Base-by-base conservation (phyloP, 1,284 basidiomycete species). In the Limonomyces culmigenus region DNA sequence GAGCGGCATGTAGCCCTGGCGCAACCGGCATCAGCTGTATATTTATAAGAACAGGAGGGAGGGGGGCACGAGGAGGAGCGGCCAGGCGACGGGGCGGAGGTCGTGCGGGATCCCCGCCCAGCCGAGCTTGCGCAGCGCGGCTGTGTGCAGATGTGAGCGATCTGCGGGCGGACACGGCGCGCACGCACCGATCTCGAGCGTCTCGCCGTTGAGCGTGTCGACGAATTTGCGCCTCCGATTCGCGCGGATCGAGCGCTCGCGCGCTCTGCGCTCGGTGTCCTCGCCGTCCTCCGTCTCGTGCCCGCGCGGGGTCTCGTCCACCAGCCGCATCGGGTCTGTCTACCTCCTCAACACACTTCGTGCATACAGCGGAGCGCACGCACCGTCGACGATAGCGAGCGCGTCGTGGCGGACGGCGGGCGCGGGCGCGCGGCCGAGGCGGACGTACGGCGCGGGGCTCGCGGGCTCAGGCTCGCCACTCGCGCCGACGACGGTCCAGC, bases 71-170 rank as follows among this genome's bases (percentile, higher is more conserved):
- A 98, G 70, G 21, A 99, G 66, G 39, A 97, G 64, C 50, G 89
- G 89, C 95, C 95, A 99, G 11, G 83, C 85, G 47, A 95, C 70
- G 0, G 92, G 87, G 29, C 95, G 70, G 16, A 99, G 64, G 47
- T 91, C 85, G 34, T 59, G 54, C 1, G 95, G 93, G 14, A 97
- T 80, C 13, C 95, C 95, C 34, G 81, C 81, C 93, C 93, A 99
- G n/a, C 91, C 80, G 20, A 96, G 67, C 46, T 86, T 84, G 32
- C 89, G 69, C 41, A 98, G 64, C 52, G 86, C 79, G 15, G 72
- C 83, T 86, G 46, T 38, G 20, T 15, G 18, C 14, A 13, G 21
- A 27, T 29, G 34, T 14, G 38, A 31, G 23, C 35, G 17, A n/a
- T 32, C 17, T 34, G 29, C 27, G 21, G 34, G 5, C 4, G 11